phyloP scores from a whole-genome alignment of 2,329 filamentous ascomycete species.

The Trichoderma simmonsii region DNA sequence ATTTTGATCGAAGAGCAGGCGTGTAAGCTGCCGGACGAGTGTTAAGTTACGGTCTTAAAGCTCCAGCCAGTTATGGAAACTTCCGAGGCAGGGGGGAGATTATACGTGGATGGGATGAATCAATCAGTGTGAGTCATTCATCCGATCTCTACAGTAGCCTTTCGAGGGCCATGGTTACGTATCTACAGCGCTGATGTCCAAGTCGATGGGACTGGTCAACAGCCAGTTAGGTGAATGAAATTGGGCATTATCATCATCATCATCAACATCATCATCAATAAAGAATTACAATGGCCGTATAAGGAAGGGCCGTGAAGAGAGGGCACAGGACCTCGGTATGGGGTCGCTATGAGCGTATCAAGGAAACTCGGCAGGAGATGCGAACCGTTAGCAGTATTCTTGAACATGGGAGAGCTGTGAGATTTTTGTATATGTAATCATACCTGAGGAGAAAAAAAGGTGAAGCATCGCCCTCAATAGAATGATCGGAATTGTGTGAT shows the following conservation, averaged over 20 bases:
- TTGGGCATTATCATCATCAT: background rate
- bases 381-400: constrained; percentile 30
- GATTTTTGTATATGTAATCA: background rate
- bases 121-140: background rate
- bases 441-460: constrained; percentile 31
- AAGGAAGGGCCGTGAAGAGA: background rate
- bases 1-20: no score
- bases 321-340: background rate
- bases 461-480: constrained; percentile 70
- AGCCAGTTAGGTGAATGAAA: background rate
- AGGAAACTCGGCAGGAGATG: background rate
- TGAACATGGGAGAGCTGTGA: background rate
- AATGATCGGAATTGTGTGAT: constrained; percentile 93
- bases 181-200: background rate
- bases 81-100: background rate
- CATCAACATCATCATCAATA: background rate
- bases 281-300: background rate
- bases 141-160: background rate
- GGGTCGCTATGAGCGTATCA: background rate
- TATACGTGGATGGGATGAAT: background rate
- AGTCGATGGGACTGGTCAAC: no score
- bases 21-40: no score
- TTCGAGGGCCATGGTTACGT: background rate
- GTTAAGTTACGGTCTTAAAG: background rate
- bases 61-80: background rate